These are phyloP conservation scores for Pisolithus tinctorius DNA, from an alignment of 768 basidiomycete species.

Conservation along the genomic window DNA sequence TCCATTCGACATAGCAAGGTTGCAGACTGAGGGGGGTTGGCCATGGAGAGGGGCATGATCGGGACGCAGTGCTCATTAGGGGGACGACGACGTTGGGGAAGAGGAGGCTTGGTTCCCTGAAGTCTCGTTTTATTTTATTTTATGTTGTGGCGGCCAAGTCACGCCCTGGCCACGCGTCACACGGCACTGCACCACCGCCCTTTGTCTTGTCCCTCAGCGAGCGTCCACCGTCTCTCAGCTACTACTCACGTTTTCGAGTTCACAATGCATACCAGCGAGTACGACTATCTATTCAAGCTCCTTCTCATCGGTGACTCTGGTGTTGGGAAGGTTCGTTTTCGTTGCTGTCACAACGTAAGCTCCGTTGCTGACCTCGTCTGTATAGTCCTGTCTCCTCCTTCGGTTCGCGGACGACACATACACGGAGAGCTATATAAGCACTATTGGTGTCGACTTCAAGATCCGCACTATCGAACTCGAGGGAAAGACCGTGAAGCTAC, in stretches of 20 bases:
- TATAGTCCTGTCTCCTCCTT: conserved; percentile 83
- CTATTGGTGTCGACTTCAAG: conserved; percentile 99
- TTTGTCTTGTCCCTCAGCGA: conserved; percentile 34
- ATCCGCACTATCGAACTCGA: conserved; percentile 98
- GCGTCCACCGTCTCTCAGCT: conserved; percentile 23
- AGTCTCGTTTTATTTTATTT: too few species aligned
- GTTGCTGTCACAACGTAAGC: conserved; percentile 10
- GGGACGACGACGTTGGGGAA: too few species aligned
- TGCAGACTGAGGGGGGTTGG: not conserved
- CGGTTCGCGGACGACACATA: conserved; percentile 96
- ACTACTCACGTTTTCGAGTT: conserved; percentile 13
- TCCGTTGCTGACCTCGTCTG: conserved; percentile 21
- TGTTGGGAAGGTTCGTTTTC: conserved; percentile 72
- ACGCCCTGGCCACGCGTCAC: conserved; percentile 30
- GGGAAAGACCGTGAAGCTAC: conserved; percentile 96
- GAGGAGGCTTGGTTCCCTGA: too few species aligned
- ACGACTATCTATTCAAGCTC: conserved; percentile 95
- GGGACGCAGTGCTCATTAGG: too few species aligned
- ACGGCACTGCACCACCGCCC: conserved; percentile 22
- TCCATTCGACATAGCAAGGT: conserved; percentile 10
- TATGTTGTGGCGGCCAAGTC: conserved; percentile 13
- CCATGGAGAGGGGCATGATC: not conserved
- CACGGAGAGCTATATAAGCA: conserved; percentile 95
- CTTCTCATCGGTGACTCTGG: conserved; percentile 94
- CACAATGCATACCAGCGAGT: conserved; percentile 86